Percentiles rank a stretch among this genome's conserved stretches.
Evolutionary conservation across 2,329 filamentous ascomycete species (phyloP).

Genomic region (Tolypocladium tropicale): DNA sequence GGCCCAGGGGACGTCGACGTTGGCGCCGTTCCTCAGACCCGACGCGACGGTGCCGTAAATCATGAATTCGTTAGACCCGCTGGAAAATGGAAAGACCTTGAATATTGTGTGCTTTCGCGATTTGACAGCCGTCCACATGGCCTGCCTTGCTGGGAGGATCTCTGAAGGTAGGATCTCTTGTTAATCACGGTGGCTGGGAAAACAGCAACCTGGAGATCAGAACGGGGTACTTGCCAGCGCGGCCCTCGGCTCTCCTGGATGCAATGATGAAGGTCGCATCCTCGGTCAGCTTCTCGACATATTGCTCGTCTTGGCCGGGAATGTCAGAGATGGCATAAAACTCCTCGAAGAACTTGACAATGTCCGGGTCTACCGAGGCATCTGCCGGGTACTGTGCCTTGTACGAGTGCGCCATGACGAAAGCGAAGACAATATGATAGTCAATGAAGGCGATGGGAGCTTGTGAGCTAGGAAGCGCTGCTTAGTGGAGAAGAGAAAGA

Average conservation of each 20-base stretch:
- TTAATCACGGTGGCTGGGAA: not conserved
- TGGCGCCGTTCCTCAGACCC: constrained; percentile 13
- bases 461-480: no score
- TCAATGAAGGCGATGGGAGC: no score
- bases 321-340: constrained; percentile 22
- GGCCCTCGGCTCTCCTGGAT: constrained; percentile 13
- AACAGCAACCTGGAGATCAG: no score
- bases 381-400: constrained; percentile 9
- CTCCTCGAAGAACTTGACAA: constrained; percentile 15
- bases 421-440: not conserved
- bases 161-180: constrained; percentile 10
- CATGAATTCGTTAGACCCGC: constrained; percentile 18
- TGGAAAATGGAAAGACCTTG: constrained; percentile 19
- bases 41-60: constrained; percentile 19
- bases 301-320: constrained; percentile 15
- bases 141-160: constrained; percentile 15
- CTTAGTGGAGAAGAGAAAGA: not conserved
- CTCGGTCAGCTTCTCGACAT: constrained; percentile 14
- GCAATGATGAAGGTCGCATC: constrained; percentile 21
- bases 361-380: constrained; percentile 9
- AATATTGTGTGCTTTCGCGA: constrained; percentile 16
- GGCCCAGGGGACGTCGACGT: constrained; percentile 38
- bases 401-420: constrained; percentile 7
- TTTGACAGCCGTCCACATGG: constrained; percentile 19
- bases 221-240: constrained; percentile 9